A percentile compares a stretch with the other conserved stretches of the same genome.
These are phyloP conservation scores for Penicillium turbatum DNA, from an alignment of 495 filamentous ascomycete species.

Conservation along the genomic window DNA sequence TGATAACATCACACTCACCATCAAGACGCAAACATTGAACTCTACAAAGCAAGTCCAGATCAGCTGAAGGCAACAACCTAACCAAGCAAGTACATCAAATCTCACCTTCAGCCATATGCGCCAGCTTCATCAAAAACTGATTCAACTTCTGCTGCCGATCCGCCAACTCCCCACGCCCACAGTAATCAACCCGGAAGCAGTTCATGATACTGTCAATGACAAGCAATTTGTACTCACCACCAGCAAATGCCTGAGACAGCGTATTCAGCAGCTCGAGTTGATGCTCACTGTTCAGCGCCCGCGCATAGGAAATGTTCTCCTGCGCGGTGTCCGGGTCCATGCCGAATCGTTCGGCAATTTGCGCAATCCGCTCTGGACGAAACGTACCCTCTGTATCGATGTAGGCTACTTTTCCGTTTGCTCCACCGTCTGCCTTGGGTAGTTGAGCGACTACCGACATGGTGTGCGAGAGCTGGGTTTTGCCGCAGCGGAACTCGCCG, in stretches of 20 bases:
- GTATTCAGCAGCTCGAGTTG: constrained; percentile 67
- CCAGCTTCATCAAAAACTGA: constrained; percentile 63
- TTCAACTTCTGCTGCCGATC: constrained; percentile 75
- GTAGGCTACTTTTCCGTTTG: constrained; percentile 74
- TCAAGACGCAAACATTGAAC: constrained; percentile 72
- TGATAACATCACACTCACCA: constrained; percentile 42
- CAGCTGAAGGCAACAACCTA: background rate
- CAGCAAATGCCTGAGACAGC: constrained; percentile 61
- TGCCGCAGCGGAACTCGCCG: constrained; percentile 74
- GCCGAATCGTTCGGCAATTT: constrained; percentile 73
- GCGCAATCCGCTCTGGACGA: constrained; percentile 63
- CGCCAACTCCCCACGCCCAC: constrained; percentile 69
- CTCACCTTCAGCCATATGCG: constrained; percentile 69
- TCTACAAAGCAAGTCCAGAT: constrained; percentile 39
- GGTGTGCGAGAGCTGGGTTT: constrained; percentile 66
- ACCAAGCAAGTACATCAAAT: background rate
- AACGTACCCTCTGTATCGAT: constrained; percentile 82
- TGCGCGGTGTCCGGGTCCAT: constrained; percentile 60
- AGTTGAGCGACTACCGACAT: constrained; percentile 65
- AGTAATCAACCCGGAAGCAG: constrained; percentile 71
- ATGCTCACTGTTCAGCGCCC: constrained; percentile 72
- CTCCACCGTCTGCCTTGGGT: constrained; percentile 61
- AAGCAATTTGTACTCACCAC: constrained; percentile 65
- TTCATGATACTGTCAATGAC: constrained; percentile 79
- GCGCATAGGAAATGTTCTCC: constrained; percentile 72